Evolutionary conservation across 164 flowering plant species (phyloP).

Genomic region (Dillenia turbinata): DNA sequence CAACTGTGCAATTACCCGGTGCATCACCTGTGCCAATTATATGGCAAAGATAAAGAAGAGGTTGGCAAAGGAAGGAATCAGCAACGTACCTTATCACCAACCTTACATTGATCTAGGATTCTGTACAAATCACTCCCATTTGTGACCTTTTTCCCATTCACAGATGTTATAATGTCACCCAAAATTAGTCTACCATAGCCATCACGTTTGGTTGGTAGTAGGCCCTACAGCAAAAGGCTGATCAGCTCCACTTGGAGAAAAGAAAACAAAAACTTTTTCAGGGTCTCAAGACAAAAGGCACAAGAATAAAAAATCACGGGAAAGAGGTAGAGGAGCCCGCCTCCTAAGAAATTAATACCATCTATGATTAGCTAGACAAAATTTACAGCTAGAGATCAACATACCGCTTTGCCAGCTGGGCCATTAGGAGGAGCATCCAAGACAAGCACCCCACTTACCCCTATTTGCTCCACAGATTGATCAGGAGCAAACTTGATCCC

Average conservation of each 20-base stretch:
- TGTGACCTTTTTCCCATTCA: constrained; percentile 80
- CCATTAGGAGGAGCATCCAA: constrained; percentile 91
- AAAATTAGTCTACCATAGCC: constrained; percentile 82
- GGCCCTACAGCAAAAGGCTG: constrained; percentile 47
- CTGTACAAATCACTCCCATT: constrained; percentile 95
- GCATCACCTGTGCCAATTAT: no score
- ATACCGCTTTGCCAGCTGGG: constrained; percentile 98
- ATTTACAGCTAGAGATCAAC: background rate
- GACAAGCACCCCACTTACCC: constrained; percentile 93
- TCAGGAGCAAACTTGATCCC: constrained; percentile 98
- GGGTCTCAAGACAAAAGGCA: background rate
- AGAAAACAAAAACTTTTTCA: background rate
- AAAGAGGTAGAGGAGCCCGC: background rate
- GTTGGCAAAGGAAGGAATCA: background rate
- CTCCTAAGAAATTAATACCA: background rate
- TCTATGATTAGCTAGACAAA: background rate
- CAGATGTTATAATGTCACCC: constrained; percentile 91
- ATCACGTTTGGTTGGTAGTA: constrained; percentile 83
- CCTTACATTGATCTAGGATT: constrained; percentile 94
- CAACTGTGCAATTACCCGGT: no score
- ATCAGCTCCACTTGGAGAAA: background rate
- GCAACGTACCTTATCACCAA: constrained; percentile 66
- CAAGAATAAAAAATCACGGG: background rate
- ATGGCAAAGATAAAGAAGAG: background rate
- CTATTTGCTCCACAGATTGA: constrained; percentile 95